A percentile compares a stretch with the other conserved stretches of the same genome.
Evolutionary conservation across 768 basidiomycete species (phyloP).

Genomic region (Strobilomyces dryophilus): DNA sequence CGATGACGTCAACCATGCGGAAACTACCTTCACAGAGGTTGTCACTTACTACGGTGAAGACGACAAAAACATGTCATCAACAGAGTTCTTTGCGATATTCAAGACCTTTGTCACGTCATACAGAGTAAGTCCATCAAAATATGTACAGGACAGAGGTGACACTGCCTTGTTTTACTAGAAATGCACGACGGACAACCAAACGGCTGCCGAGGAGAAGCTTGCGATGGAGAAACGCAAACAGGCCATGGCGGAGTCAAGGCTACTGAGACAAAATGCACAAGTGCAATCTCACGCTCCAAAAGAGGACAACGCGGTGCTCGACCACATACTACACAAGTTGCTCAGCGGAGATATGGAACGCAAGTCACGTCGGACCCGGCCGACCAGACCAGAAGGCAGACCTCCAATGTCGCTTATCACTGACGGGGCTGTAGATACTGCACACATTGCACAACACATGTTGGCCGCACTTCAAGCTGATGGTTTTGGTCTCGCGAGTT

Average conservation of each 20-base stretch:
- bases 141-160: conserved; percentile 3
- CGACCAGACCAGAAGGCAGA: conserved; percentile 33
- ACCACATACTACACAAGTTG: conserved; percentile 67
- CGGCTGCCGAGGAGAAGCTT: conserved; percentile 63
- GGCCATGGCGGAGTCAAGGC: conserved; percentile 58
- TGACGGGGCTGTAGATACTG: conserved; percentile 35
- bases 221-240: conserved; percentile 68
- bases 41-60: conserved; percentile 93
- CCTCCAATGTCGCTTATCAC: conserved; percentile 17
- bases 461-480: conserved; percentile 68
- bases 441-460: conserved; percentile 69
- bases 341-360: conserved; percentile 64
- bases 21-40: conserved; percentile 78
- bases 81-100: conserved; percentile 96
- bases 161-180: conserved; percentile 47
- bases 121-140: conserved; percentile 44
- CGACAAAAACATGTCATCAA: conserved; percentile 75
- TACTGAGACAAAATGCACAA: conserved; percentile 47
- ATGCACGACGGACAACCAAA: conserved; percentile 80
- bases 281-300: conserved; percentile 40
- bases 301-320: conserved; percentile 57
- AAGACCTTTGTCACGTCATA: conserved; percentile 96
- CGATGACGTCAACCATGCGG: conserved; percentile 85
- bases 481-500: conserved; percentile 48
- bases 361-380: conserved; percentile 47